Evolutionary conservation across 2,329 filamentous ascomycete species (phyloP), one percentile per base, ranked within the genome.

Genomic region (Fusarium siculi): DNA sequence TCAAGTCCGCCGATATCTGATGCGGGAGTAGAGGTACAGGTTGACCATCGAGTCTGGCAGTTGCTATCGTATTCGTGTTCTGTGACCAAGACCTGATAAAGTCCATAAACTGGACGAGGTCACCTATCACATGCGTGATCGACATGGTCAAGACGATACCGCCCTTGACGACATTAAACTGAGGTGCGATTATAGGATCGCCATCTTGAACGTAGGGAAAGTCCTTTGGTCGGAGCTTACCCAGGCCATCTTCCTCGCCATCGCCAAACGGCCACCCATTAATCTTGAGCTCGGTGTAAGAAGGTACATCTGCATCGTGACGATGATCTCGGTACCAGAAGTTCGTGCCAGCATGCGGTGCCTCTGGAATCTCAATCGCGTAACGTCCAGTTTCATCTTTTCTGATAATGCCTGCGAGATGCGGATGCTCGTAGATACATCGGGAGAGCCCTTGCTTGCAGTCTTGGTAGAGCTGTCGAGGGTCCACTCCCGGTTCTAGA

Each of bases 131-230:
- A 34, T 67, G 64, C 30, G 60, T 47, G 32, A 67, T 64, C 7
- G 64, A 58, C 37, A 67, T 67, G 5, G 60, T 58, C n/a, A 67
- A 47, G 30, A 67, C 53, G 23, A 67, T 47, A 5, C 63, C 64
- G 39, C 34, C 60, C 9, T 30, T 39, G 28, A 64, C 8, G 40
- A 67, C 53, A 9, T 67, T 67, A 23, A 67, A 67, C 15, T 49
- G 64, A 42, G 64, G 64, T 21, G 44, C 39, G 14, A 67, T 50
- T 21, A 67, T 6, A n/a, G 64, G 64, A 23, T 67, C 64, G 4
- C 60, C 64, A 14, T 47, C 46, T 19, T 67, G 44, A 6, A 49
- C n/a, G 23, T 15, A 46, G 5, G 64, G 64, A 16, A 67, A 67
- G 4, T 64, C 32, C 9, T 5, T 10, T 6, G 60, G 60, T 4